Conservation (phyloP, 148 eudicot species). For the Hydrangea macrophylla region DNA sequence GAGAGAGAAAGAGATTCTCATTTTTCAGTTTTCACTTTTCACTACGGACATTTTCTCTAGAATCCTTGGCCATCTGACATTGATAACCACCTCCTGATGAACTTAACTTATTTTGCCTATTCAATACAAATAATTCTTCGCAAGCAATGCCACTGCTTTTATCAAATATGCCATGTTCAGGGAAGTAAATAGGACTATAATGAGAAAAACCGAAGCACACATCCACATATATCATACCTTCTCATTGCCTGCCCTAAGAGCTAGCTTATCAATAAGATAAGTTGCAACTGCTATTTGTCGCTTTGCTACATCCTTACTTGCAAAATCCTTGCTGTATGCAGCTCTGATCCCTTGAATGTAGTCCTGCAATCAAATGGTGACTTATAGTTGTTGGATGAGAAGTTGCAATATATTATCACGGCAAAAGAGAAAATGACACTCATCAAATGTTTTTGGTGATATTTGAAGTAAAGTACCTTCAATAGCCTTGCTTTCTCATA, state of each 20-base stretch:
- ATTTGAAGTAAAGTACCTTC: conserved; percentile 44
- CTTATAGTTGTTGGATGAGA: neutral
- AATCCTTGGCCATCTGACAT: no score
- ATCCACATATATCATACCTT: conserved; percentile 63
- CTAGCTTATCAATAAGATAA: conserved; percentile 95
- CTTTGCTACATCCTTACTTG: conserved; percentile 61
- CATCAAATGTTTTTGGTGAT: conserved; percentile 11
- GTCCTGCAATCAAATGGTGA: conserved; percentile 46
- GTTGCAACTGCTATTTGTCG: conserved; percentile 96
- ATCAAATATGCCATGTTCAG: conserved; percentile 1
- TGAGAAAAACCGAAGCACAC: neutral
- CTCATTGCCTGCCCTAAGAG: conserved; percentile 99
- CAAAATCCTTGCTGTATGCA: conserved; percentile 73
- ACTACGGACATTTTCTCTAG: no score
- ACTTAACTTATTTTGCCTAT: no score
- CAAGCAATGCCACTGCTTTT: no score
- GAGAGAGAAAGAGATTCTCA: no score
- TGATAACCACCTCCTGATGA: no score
- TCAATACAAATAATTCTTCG: no score
- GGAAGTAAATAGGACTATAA: conserved; percentile 1
- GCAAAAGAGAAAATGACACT: neutral
- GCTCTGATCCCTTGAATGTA: conserved; percentile 74
- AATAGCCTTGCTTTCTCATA: conserved; percentile 90
- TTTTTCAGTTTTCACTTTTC: no score
- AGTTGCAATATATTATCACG: neutral